Conservation (phyloP, 1,284 basidiomycete genomes). For the Cryptococcus neoformans region DNA sequence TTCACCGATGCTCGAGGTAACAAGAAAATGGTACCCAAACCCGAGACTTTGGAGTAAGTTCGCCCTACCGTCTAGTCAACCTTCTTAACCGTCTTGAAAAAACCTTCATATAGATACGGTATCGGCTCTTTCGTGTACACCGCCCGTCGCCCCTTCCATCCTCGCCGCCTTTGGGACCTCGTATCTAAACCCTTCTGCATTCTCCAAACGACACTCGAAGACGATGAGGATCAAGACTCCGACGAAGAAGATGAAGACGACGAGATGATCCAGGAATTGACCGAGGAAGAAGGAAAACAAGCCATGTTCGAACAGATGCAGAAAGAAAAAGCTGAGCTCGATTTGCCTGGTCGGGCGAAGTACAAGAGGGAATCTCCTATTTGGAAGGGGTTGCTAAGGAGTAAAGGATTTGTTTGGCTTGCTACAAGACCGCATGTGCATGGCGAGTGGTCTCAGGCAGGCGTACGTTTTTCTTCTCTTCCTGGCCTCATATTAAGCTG, state of each 20-base stretch:
- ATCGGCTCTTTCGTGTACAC: constrained; percentile 47
- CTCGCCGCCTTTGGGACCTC: constrained; percentile 51
- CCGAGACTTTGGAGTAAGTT: constrained; percentile 50
- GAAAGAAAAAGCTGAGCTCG: constrained; percentile 48
- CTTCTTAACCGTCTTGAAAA: not conserved
- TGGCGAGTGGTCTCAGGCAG: constrained; percentile 54
- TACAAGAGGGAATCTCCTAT: constrained; percentile 45
- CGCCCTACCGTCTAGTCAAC: not conserved
- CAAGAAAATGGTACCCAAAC: constrained; percentile 40
- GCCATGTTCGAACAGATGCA: constrained; percentile 14
- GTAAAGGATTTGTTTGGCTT: constrained; percentile 53
- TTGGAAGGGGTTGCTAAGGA: constrained; percentile 49
- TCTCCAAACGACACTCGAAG: constrained; percentile 38
- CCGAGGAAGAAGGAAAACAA: constrained; percentile 21
- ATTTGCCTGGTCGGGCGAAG: constrained; percentile 46
- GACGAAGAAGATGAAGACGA: constrained; percentile 21
- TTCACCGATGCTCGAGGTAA: constrained; percentile 23
- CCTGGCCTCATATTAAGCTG: not conserved
- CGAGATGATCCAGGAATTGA: constrained; percentile 14
- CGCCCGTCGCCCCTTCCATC: constrained; percentile 51
- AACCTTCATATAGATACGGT: constrained; percentile 32
- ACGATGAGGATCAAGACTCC: constrained; percentile 27
- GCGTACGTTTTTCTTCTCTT: constrained; percentile 29
- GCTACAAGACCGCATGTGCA: constrained; percentile 40
- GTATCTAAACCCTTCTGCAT: constrained; percentile 50